These are phyloP conservation scores for Tagetes patula DNA, from an alignment of 129 eudicot genomes.

Conservation along the genomic window DNA sequence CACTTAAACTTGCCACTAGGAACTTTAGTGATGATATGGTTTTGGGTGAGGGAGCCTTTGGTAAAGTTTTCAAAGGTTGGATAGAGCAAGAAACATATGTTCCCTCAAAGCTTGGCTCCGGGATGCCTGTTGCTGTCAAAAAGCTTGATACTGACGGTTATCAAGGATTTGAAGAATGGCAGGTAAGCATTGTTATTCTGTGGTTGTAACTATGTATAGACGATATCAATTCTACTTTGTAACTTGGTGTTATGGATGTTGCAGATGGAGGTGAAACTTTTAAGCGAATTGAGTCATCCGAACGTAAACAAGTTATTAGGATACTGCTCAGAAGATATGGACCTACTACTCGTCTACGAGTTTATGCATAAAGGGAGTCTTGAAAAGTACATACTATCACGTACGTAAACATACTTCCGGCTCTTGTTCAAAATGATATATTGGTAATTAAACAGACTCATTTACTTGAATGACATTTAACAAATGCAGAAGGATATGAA, in stretches of 20 bases:
- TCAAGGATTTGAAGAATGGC: constrained; percentile 38
- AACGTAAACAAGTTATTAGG: constrained; percentile 40
- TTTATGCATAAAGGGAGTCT: constrained; percentile 35
- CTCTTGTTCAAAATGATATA: neutral
- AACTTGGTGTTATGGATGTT: constrained; percentile 15
- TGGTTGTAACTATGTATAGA: neutral
- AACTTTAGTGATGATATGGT: constrained; percentile 32
- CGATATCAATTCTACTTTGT: neutral
- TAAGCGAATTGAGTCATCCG: constrained; percentile 38
- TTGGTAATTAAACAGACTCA: neutral
- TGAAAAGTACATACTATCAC: constrained; percentile 31
- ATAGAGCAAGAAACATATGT: constrained; percentile 27
- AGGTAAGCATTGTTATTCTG: constrained; percentile 4
- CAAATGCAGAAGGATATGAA: constrained; percentile 25
- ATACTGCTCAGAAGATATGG: constrained; percentile 44
- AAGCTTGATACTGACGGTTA: constrained; percentile 10
- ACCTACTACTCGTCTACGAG: constrained; percentile 42
- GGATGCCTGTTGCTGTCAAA: constrained; percentile 40
- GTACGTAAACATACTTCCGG: constrained; percentile 17
- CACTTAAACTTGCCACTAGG: constrained; percentile 35
- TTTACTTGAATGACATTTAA: neutral
- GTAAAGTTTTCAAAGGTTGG: constrained; percentile 41
- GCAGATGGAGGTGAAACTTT: constrained; percentile 43
- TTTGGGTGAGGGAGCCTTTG: constrained; percentile 38
- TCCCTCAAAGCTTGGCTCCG: constrained; percentile 25